These are phyloP conservation scores for Monosiga brevicollis DNA, from an alignment of 78 protist species.

Conservation along the genomic window DNA sequence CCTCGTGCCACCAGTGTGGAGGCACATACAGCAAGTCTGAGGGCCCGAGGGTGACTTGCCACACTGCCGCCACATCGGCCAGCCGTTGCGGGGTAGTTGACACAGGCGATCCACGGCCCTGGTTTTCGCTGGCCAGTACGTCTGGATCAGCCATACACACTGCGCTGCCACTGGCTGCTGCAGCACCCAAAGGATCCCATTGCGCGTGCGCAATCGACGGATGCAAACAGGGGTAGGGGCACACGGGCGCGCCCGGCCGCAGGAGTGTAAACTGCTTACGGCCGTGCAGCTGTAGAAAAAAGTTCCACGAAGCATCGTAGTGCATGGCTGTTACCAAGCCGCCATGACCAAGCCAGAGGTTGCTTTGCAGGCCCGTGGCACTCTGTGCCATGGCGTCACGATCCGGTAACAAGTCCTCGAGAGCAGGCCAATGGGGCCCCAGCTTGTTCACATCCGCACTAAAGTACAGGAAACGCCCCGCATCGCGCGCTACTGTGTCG, in stretches of 20 bases:
- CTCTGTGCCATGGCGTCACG: background rate
- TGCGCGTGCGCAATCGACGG: background rate
- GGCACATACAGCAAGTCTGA: background rate
- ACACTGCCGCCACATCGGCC: background rate
- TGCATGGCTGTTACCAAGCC: background rate
- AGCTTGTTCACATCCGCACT: background rate
- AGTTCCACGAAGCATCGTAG: background rate
- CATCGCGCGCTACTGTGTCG: background rate
- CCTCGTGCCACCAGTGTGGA: background rate
- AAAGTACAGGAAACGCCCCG: background rate
- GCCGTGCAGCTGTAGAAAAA: conserved; percentile 4
- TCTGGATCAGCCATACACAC: too few relatives aligned
- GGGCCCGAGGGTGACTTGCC: too few relatives aligned
- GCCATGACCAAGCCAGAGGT: background rate
- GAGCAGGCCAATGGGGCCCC: background rate
- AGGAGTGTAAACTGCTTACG: background rate
- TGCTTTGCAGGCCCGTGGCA: background rate
- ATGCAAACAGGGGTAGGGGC: background rate
- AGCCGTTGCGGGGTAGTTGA: too few relatives aligned
- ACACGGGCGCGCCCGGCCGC: background rate
- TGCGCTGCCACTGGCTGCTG: too few relatives aligned
- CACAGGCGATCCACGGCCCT: too few relatives aligned
- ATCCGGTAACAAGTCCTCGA: too few relatives aligned
- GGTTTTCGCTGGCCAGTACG: too few relatives aligned
- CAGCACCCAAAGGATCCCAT: too few relatives aligned